Base-by-base conservation (phyloP, 306 rosid genomes). In the Cucurbita argyrosperma region DNA sequence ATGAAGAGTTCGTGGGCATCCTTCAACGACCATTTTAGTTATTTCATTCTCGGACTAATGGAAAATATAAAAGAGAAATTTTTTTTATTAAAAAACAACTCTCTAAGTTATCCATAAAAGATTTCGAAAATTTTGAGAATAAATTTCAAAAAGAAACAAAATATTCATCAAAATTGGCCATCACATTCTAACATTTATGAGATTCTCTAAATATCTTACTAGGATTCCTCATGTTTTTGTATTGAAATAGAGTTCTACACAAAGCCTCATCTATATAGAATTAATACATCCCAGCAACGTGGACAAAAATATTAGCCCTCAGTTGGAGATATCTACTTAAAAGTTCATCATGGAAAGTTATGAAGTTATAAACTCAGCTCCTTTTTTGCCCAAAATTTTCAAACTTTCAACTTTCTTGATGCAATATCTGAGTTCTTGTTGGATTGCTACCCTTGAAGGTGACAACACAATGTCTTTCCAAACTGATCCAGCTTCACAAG, bases 391-490 rank as follows among this genome's bases (percentile, higher is more conserved):
- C 11, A 37, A 37, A 39, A 52, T 77, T 79, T 87, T 83, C 49
- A 65, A 74, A 76, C 59, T 79, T 79, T 91, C 97, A 58, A 83
- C 85, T 83, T 84, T 94, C 77, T 88, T 85, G 80, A 94, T 89
- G 84, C 92, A 85, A 80, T 75, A 83, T 93, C 88, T 91, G 23
- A 94, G 92, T 83, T 91, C 97, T 46, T 89, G 83, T 73, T 89
- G 99, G 71, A 91, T 84, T 80, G 87, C 83, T 78, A 88, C 15
- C 82, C 97, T 89, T 74, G 96, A 91, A 76, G 97, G 96, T 26
- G 97, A 95, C 50, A 91, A 83, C 18, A 89, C 96, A 71, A 91
- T 91, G 78, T 91, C 99, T 83, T 91, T 95, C 97, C 97, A 95
- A 70, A 95, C 79, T 0, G 99, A 89, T 37, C 96, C 96, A 10